These are phyloP conservation scores for Solioccasus polychromus DNA, from an alignment of 768 basidiomycete species.

Conservation along the genomic window DNA sequence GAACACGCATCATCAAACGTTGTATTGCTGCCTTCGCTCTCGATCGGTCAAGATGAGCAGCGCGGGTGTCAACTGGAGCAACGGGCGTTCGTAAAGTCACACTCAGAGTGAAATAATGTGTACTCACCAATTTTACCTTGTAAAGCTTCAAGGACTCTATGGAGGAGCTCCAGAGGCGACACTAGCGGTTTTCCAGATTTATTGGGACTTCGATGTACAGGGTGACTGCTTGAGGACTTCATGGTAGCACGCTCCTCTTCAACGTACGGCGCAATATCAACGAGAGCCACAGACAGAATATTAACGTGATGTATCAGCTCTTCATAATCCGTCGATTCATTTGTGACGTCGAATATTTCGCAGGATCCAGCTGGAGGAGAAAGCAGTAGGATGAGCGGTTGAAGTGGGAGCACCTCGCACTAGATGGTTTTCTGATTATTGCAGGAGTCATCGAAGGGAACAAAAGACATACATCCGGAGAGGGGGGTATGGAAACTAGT, in stretches of 20 bases:
- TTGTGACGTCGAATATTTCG: conserved; percentile 52
- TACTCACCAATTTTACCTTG: conserved; percentile 62
- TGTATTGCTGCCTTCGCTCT: conserved; percentile 69
- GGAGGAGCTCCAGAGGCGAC: conserved; percentile 49
- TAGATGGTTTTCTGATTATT: conserved; percentile 18
- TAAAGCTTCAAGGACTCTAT: conserved; percentile 45
- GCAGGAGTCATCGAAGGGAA: not conserved
- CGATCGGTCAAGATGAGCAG: conserved; percentile 73
- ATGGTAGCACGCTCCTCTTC: conserved; percentile 38
- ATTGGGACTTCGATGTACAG: conserved; percentile 23
- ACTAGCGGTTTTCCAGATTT: conserved; percentile 31
- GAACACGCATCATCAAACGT: conserved; percentile 56
- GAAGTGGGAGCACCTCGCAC: conserved; percentile 49
- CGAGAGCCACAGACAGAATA: conserved; percentile 58
- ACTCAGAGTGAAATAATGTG: not conserved
- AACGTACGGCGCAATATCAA: conserved; percentile 57
- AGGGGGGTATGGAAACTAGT: conserved; percentile 5
- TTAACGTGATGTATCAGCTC: conserved; percentile 52
- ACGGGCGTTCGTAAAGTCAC: not conserved
- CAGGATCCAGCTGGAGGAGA: conserved; percentile 38
- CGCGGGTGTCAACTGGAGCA: conserved; percentile 63
- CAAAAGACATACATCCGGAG: conserved; percentile 16
- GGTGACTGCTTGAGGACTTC: conserved; percentile 7
- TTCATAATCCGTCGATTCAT: conserved; percentile 58
- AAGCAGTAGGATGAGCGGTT: conserved; percentile 49